A percentile compares a stretch with the other conserved stretches of the same genome.
Evolutionary conservation across 345 rosid genomes (phyloP).

Genomic region (Euphorbia peplus): DNA sequence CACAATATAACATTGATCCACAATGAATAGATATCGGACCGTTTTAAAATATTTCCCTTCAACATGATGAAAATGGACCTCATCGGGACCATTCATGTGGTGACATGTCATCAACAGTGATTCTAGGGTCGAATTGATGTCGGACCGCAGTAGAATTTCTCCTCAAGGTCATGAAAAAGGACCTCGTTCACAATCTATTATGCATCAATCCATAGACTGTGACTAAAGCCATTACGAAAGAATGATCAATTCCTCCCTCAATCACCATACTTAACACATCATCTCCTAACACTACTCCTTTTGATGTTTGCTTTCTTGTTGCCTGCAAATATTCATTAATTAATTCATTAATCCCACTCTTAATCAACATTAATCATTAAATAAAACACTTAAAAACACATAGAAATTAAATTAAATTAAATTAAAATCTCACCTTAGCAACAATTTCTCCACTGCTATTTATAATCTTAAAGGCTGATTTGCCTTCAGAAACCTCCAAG

Average conservation of each 20-base stretch:
- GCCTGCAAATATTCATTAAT: constrained; percentile 23
- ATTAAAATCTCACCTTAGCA: constrained; percentile 21
- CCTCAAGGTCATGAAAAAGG: no score
- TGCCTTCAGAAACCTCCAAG: constrained; percentile 16
- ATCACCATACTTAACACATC: constrained; percentile 43
- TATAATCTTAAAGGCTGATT: constrained; percentile 23
- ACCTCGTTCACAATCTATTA: constrained; percentile 19
- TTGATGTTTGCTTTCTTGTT: constrained; percentile 31
- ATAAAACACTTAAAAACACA: no score
- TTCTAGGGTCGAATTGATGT: no score
- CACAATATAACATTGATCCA: no score
- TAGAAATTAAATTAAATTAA: no score
- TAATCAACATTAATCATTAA: no score
- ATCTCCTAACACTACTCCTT: constrained; percentile 35
- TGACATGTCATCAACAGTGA: no score
- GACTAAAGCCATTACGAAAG: constrained; percentile 33
- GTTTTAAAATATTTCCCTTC: no score
- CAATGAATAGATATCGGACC: no score
- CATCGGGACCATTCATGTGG: no score
- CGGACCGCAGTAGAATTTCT: no score
- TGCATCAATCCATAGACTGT: constrained; percentile 38
- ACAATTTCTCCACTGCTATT: constrained; percentile 12
- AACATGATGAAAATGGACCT: no score
- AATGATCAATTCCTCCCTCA: constrained; percentile 32
- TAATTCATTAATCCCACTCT: not conserved